Evolutionary conservation across 2,329 filamentous ascomycete genomes (phyloP).

Genomic region (Cordyceps cicadae): DNA sequence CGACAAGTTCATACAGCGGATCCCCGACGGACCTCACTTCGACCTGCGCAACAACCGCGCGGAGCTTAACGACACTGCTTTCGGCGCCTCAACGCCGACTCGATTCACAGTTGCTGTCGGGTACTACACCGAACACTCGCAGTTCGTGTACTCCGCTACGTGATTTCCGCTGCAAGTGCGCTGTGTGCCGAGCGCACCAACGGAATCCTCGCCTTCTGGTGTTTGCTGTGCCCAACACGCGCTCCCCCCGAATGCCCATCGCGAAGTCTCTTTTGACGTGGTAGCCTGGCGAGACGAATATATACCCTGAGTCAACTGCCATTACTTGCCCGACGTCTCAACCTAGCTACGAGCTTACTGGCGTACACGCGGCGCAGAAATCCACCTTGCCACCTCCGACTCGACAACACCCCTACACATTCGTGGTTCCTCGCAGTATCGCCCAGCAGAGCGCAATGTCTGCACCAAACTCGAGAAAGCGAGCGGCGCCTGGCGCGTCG

Average conservation of each 20-base stretch:
- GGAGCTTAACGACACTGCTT: background rate
- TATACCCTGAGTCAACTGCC: background rate
- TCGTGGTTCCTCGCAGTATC: background rate
- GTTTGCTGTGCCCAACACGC: background rate
- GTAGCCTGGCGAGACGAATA: background rate
- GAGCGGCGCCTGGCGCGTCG: conserved; percentile 62
- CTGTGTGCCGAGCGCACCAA: background rate
- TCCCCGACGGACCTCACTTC: background rate
- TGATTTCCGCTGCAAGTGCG: background rate
- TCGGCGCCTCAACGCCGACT: background rate
- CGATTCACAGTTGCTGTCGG: background rate
- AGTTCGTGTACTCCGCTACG: background rate
- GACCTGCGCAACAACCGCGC: background rate
- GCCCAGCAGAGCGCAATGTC: conserved; percentile 30
- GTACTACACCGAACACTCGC: background rate
- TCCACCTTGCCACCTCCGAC: background rate
- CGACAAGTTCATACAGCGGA: conserved; percentile 3
- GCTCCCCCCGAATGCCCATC: background rate
- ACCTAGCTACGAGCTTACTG: background rate
- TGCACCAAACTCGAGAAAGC: conserved; percentile 53
- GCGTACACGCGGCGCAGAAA: background rate
- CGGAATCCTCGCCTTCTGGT: background rate
- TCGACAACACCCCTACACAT: conserved; percentile 5
- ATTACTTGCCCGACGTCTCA: background rate
- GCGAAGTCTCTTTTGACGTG: background rate